A percentile compares a stretch with the other conserved stretches of the same genome.
phyloP scores from a whole-genome alignment of 495 filamentous ascomycete genomes.

The Penicillium verhagenii region DNA sequence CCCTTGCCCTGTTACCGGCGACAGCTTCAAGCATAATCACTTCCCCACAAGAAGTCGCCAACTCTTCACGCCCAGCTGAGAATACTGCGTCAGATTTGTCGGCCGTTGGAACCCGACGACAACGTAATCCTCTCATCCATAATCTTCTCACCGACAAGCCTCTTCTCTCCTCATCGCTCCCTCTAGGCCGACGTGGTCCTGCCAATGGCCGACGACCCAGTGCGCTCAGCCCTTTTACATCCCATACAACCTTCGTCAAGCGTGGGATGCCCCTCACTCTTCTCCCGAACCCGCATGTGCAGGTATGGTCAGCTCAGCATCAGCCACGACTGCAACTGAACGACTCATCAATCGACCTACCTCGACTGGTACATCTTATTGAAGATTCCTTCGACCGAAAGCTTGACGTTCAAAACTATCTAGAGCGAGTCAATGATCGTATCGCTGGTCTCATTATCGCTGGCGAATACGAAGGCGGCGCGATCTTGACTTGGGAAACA shows the following conservation, averaged over 20 bases:
- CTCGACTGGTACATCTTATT: slow-evolving; percentile 79
- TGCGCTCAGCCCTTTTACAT: slow-evolving; percentile 27
- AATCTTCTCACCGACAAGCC: slow-evolving; percentile 96
- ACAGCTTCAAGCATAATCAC: slow-evolving; percentile 86
- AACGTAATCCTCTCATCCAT: slow-evolving; percentile 91
- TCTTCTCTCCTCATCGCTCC: slow-evolving; percentile 84
- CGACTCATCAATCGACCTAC: slow-evolving; percentile 77
- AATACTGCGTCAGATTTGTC: slow-evolving; percentile 45
- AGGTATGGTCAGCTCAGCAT: slow-evolving; percentile 64
- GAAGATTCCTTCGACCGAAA: slow-evolving; percentile 90
- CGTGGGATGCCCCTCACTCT: slow-evolving; percentile 86
- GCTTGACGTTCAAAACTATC: slow-evolving; percentile 80
- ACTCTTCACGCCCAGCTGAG: slow-evolving; percentile 49
- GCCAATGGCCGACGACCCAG: slow-evolving; percentile 20
- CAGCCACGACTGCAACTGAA: slow-evolving; percentile 61
- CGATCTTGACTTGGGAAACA: slow-evolving; percentile 91
- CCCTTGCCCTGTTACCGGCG: slow-evolving; percentile 76
- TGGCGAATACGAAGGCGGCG: slow-evolving; percentile 94
- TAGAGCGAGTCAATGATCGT: slow-evolving; percentile 69
- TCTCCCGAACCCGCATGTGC: slow-evolving; percentile 63
- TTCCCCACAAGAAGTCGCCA: slow-evolving; percentile 78
- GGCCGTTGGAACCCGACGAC: slow-evolving; percentile 69
- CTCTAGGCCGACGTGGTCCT: slow-evolving; percentile 55
- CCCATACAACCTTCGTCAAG: slow-evolving; percentile 79
- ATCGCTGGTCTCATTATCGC: slow-evolving; percentile 92